Evolutionary conservation across 805 yeast genomes (phyloP).

Genomic region (Yamadazyma olivae): DNA sequence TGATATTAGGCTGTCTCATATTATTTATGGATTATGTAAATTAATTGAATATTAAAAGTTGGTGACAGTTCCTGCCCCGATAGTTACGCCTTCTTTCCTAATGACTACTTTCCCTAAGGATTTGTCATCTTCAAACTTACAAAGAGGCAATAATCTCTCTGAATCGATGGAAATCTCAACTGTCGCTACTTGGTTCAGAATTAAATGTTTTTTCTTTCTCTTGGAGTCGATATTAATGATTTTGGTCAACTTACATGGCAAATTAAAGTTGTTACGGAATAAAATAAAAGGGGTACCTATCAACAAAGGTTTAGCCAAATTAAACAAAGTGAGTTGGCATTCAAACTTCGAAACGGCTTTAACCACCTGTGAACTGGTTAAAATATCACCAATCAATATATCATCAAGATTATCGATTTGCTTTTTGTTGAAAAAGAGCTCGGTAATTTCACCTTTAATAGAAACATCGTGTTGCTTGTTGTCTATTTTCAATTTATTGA

Average conservation of each 20-base stretch:
- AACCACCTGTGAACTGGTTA: conserved; percentile 24
- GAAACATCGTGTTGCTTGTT: conserved; percentile 47
- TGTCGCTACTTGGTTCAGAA: conserved; percentile 55
- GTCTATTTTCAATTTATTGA: conserved; percentile 35
- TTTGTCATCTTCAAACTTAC: conserved; percentile 45
- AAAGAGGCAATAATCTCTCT: conserved; percentile 49
- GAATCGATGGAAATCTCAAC: conserved; percentile 53
- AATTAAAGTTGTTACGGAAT: conserved; percentile 71
- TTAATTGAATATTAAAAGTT: conserved; percentile 10
- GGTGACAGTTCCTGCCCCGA: conserved; percentile 60
- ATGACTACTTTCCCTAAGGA: conserved; percentile 66
- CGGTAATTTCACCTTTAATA: conserved; percentile 59
- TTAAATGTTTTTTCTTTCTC: conserved; percentile 47
- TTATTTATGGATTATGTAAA: conserved; percentile 34
- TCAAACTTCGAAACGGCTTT: conserved; percentile 25
- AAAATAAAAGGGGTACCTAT: conserved; percentile 77
- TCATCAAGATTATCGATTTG: conserved; percentile 51
- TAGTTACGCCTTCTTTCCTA: conserved; percentile 64
- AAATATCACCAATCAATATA: conserved; percentile 59
- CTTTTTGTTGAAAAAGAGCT: conserved; percentile 44
- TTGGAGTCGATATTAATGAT: conserved; percentile 25
- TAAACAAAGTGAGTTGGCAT: conserved; percentile 30
- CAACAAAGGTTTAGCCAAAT: conserved; percentile 63
- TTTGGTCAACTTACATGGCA: conserved; percentile 62
- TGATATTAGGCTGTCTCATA: conserved; percentile 32